Conservation (phyloP, 495 filamentous ascomycete genomes). For the Usnea hakonensis region DNA sequence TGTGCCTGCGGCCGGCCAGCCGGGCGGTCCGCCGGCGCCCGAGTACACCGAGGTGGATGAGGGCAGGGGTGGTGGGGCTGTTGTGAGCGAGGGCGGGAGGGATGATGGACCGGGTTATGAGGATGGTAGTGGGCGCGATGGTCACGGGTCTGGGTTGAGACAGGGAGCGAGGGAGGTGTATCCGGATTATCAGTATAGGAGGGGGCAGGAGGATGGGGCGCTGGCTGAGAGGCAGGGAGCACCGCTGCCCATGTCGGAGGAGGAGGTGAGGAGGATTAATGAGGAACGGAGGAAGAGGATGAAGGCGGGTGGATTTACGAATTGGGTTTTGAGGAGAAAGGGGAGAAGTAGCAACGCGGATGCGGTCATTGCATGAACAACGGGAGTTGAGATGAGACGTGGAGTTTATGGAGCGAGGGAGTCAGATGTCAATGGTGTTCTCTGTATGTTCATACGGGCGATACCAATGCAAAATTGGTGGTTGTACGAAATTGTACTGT, state of each 20-base stretch:
- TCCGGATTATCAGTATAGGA: background rate
- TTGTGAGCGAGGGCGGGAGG: background rate
- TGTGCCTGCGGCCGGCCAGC: background rate
- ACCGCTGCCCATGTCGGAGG: background rate
- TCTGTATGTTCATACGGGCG: background rate
- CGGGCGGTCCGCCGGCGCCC: background rate
- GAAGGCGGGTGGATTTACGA: background rate
- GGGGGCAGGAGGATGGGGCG: background rate
- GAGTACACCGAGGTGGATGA: background rate
- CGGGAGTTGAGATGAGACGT: background rate
- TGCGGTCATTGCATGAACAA: background rate
- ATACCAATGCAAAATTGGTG: too few species aligned
- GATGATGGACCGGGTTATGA: background rate
- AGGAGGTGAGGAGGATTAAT: slow-evolving; percentile 16
- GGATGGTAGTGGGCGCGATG: background rate
- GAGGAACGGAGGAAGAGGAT: slow-evolving; percentile 16
- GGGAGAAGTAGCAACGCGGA: background rate
- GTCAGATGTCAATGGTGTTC: background rate
- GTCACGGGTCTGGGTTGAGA: too few species aligned
- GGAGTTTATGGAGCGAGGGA: too few species aligned
- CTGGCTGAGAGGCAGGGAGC: background rate
- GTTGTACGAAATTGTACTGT: too few species aligned
- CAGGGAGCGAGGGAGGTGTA: background rate
- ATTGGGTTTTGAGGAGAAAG: slow-evolving; percentile 13
- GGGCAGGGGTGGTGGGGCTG: background rate